These are phyloP conservation scores for Ceratopteris richardii DNA, from an alignment of 75 land plant genomes.

Conservation along the genomic window DNA sequence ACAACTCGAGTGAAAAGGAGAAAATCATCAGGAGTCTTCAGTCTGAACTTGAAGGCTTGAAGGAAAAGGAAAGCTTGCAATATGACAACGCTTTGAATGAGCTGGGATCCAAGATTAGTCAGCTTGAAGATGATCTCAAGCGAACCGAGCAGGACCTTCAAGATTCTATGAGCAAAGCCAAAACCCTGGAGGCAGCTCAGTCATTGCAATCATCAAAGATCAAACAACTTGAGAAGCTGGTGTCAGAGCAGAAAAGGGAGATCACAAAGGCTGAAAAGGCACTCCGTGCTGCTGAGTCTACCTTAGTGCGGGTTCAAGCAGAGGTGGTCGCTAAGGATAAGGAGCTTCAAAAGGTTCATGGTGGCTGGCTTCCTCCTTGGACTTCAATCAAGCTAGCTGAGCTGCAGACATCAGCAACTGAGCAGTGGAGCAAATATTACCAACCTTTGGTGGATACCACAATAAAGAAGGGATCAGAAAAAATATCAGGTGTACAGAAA, in stretches of 20 bases:
- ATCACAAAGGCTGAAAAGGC: slow-evolving; percentile 47
- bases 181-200: too few species aligned
- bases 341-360: slow-evolving; percentile 35
- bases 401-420: slow-evolving; percentile 13
- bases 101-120: too few species aligned
- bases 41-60: too few species aligned
- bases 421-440: slow-evolving; percentile 32
- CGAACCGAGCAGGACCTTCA: too few species aligned
- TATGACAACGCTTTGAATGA: too few species aligned
- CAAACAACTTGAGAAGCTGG: slow-evolving; percentile 30
- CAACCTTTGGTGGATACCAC: slow-evolving; percentile 27
- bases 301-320: slow-evolving; percentile 36
- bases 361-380: slow-evolving; percentile 59
- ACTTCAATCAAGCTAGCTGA: slow-evolving; percentile 20
- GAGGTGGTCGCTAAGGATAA: slow-evolving; percentile 31
- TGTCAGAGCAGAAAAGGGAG: slow-evolving; percentile 35
- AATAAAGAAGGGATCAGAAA: slow-evolving; percentile 34
- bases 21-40: too few species aligned
- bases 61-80: too few species aligned
- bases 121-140: too few species aligned
- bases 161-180: too few species aligned
- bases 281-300: slow-evolving; percentile 48
- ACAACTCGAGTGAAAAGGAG: too few species aligned
- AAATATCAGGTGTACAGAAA: slow-evolving; percentile 21
- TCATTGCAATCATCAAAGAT: too few species aligned